Conservation (phyloP, 495 filamentous ascomycete species). For the Talaromyces adpressus region DNA sequence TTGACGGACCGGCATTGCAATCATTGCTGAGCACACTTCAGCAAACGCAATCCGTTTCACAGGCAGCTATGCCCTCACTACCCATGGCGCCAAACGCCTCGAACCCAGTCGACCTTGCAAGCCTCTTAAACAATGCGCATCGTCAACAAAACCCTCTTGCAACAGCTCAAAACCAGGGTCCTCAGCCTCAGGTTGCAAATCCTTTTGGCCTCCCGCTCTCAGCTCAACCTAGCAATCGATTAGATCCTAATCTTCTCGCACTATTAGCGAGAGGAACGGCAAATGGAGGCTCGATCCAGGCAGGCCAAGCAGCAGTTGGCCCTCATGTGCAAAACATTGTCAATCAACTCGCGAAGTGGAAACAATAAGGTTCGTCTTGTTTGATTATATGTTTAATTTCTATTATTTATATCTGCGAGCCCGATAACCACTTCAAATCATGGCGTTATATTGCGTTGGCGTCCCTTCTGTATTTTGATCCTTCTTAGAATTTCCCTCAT, state of each 20-base stretch:
- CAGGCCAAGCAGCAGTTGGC: constrained; percentile 27
- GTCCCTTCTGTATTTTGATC: background rate
- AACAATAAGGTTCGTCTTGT: constrained; percentile 35
- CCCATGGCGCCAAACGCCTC: constrained; percentile 27
- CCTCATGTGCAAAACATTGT: constrained; percentile 54
- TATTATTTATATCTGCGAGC: background rate
- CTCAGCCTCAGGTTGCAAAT: constrained; percentile 24
- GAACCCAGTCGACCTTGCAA: constrained; percentile 49
- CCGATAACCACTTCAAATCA: background rate
- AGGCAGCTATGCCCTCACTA: constrained; percentile 19
- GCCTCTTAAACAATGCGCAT: constrained; percentile 44
- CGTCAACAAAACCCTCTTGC: constrained; percentile 29
- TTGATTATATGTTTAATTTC: background rate
- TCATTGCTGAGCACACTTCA: constrained; percentile 58
- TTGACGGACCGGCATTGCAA: constrained; percentile 68
- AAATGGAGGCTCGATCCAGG: constrained; percentile 31
- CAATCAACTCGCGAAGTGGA: constrained; percentile 55
- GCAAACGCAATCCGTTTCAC: constrained; percentile 37
- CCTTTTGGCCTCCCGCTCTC: constrained; percentile 28
- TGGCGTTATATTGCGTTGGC: constrained; percentile 5
- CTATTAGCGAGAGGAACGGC: constrained; percentile 36
- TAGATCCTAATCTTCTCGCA: constrained; percentile 38
- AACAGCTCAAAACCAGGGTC: constrained; percentile 24
- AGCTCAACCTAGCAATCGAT: constrained; percentile 22
- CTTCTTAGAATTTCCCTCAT: background rate